Evolutionary conservation across 768 basidiomycete genomes (phyloP), one percentile per base, ranked within the genome.

Genomic region (Naganishia randhawae): DNA sequence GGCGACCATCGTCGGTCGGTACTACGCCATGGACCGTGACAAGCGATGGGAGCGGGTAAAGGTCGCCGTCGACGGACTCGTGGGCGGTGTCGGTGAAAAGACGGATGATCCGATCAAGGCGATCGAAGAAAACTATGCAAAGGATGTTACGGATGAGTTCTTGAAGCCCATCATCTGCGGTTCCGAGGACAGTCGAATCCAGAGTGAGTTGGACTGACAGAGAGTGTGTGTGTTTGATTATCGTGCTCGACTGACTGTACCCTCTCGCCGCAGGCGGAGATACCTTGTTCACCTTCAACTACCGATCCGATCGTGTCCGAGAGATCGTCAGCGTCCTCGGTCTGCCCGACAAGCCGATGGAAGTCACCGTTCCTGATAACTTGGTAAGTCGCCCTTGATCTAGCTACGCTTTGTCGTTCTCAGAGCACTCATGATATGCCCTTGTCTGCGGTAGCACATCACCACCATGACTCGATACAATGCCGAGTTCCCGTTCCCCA

Each of bases 1-100:
- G 54, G 88, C 90, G 6, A 93, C 92, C 8, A 84, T 95, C 57
- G 82, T 93, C 48, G 93, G 92, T 7, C 82, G 94, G 63, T 97
- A 97, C 84, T 97, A 94, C 73, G 93, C 92, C 35, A 95, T 95
- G 92, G 93, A 95, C 81, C 87, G 92, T 42, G 92, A 95, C 80
- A 94, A 94, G 84, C 87, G 93, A 53, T 97, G 93, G 93, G 93
- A 97, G 78, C 85, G 93, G 39, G 80, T 97, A 77, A 91, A 92
- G 84, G 83, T 91, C 70, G 93, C 93, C 4, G 84, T 94, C 0
- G 92, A 95, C 42, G 90, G 87, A 3, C 84, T 97, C 50, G 85
- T 92, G 7, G 83, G 85, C 45, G 92, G 92, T 8, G 82, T 81
- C 68, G 86, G 86, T 6, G 87, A 86, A 55, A 76, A 77, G 62